phyloP scores from a whole-genome alignment of 2,329 filamentous ascomycete species.

The Aspergillus pseudonomiae region DNA sequence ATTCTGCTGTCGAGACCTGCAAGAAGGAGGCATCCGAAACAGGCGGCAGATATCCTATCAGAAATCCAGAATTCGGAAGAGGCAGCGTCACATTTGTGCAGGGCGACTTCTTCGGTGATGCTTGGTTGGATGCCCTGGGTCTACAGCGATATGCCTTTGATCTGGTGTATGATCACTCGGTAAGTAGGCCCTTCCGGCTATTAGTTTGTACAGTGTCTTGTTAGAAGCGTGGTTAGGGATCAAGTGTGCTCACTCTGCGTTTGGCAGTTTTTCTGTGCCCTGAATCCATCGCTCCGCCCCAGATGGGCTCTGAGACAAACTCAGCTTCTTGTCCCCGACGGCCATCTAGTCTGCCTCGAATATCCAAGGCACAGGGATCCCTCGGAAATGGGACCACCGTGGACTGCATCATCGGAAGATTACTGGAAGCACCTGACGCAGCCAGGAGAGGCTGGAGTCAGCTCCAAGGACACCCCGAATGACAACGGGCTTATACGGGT shows the following conservation, averaged over 20 bases:
- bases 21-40: not conserved
- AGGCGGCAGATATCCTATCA: not conserved
- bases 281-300: not conserved
- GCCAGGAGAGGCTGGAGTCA: not conserved
- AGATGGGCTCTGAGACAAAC: not conserved
- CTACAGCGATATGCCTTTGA: constrained; percentile 2
- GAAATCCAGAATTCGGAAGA: not conserved
- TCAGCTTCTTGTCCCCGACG: not conserved
- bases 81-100: not conserved
- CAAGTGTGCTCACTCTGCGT: not conserved
- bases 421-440: not conserved
- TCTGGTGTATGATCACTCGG: constrained; percentile 9
- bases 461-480: not conserved
- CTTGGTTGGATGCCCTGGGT: not conserved
- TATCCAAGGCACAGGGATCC: not conserved
- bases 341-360: not conserved
- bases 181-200: not conserved
- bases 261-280: constrained; percentile 5
- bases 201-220: not conserved
- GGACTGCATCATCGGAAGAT: not conserved
- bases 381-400: not conserved
- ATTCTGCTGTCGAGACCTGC: not conserved
- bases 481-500: not conserved
- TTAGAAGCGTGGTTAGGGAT: not conserved
- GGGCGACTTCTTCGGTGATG: constrained; percentile 7